Evolutionary conservation across 208 protist genomes (phyloP), one percentile per base, ranked within the genome.

Genomic region (Trypanosoma boissoni): DNA sequence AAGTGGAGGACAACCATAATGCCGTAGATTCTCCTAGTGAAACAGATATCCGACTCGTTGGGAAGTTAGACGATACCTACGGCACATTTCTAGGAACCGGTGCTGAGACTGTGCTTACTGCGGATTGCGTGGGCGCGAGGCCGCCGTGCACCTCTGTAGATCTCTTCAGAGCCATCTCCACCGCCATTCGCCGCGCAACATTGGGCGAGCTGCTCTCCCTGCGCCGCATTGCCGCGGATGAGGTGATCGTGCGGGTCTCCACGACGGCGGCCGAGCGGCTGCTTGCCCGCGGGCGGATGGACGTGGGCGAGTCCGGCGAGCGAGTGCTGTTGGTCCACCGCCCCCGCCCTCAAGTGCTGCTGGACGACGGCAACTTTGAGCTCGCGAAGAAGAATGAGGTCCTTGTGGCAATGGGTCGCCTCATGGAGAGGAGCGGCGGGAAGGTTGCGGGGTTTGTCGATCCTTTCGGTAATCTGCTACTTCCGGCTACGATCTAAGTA

Each of bases 391-490:
- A 76, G 56, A 46, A 66, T 14, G 67, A 83, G 23, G 64, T 78
- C 32, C 31, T 83, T 9, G 23, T 51, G 43, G 72, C 66, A 12
- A 64, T 83, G 55, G 50, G 68, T 5, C 50, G 34, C 9, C 23
- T 74, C 2, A 68, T 83, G 68, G 37, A 31, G 27, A 12, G 31
- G 12, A 77, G 52, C 10, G 59, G 54, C 23, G 72, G 57, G 20
- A 72, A 52, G 37, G 44, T 54, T 21, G 76, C 58, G 23, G 76
- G 72, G 20, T 66, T 74, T 44, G 34, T 60, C 28, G 76, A 83
- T 51, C 43, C 29, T 1, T 83, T 74, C 48, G 76, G 76, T n/a
- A 83, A 83, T 43, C 10, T 76, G 21, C 44, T 75, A 34, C 49
- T 80, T 37, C 58, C 73, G n/a, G n/a, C n/a, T n/a, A n/a, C n/a